These are phyloP conservation scores for Dipodascopsis tothii DNA, from an alignment of 805 yeast species.

Conservation along the genomic window DNA sequence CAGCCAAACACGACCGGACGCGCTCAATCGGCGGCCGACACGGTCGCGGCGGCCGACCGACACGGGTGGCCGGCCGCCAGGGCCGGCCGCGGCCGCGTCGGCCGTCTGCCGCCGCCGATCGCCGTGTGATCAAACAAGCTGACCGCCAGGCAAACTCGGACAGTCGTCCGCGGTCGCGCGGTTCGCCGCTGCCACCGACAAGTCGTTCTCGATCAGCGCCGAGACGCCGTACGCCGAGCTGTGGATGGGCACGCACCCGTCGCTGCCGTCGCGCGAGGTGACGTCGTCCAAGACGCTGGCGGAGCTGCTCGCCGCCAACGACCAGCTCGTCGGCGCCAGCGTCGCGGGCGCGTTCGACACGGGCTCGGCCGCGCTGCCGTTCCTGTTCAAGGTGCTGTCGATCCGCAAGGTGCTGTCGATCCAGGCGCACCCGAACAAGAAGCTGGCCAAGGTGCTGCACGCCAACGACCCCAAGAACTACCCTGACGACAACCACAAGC, in stretches of 20 bases:
- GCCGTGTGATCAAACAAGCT: too few species aligned
- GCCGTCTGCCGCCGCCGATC: too few species aligned
- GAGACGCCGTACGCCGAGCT: slow-evolving; percentile 87
- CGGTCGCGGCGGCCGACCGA: too few species aligned
- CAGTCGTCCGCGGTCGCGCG: slow-evolving; percentile 79
- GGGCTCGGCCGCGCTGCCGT: slow-evolving; percentile 74
- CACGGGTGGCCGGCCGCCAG: too few species aligned
- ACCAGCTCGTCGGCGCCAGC: slow-evolving; percentile 46
- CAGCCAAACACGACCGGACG: not conserved
- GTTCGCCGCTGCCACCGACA: slow-evolving; percentile 67
- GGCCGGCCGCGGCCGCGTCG: too few species aligned
- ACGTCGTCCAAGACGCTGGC: slow-evolving; percentile 54
- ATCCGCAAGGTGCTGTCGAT: slow-evolving; percentile 88
- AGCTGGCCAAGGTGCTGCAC: slow-evolving; percentile 68
- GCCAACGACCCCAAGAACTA: slow-evolving; percentile 82
- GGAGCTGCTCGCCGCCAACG: slow-evolving; percentile 57
- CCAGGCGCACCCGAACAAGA: slow-evolving; percentile 97
- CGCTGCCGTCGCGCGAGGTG: slow-evolving; percentile 66
- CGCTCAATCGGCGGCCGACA: too few species aligned
- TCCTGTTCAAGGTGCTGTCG: slow-evolving; percentile 86
- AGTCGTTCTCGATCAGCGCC: slow-evolving; percentile 55
- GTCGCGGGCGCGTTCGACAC: slow-evolving; percentile 51
- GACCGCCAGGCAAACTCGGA: slow-evolving; percentile 70
- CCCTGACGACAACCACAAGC: slow-evolving; percentile 94
- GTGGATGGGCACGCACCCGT: slow-evolving; percentile 99